Evolutionary conservation across 2,329 filamentous ascomycete genomes (phyloP).

Genomic region (Trichoderma cornu-damae): DNA sequence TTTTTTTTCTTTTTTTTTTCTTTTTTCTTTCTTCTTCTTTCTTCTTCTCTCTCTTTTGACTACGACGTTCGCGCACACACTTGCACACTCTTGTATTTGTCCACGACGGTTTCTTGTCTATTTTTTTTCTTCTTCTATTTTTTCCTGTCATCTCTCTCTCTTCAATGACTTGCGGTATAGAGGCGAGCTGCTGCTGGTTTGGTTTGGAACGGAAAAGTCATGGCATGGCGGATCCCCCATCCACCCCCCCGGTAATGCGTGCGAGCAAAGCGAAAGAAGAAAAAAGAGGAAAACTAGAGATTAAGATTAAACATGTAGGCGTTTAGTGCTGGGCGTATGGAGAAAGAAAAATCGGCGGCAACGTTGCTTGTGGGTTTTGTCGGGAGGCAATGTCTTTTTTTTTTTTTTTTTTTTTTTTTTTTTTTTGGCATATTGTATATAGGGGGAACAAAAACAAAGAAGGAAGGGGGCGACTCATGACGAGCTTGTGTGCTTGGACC

Average conservation of each 20-base stretch:
- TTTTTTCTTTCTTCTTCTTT: no score
- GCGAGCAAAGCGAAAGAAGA: neutral
- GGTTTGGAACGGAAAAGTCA: slow-evolving; percentile 5
- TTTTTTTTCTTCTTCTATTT: neutral
- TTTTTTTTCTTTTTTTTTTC: no score
- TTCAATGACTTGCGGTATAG: neutral
- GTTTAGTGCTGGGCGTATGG: neutral
- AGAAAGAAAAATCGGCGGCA: neutral
- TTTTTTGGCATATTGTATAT: slow-evolving; percentile 11
- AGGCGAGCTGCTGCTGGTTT: neutral
- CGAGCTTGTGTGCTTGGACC: slow-evolving; percentile 7
- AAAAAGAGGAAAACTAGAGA: no score
- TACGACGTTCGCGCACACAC: no score
- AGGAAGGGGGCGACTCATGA: neutral
- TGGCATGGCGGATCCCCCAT: slow-evolving; percentile 8
- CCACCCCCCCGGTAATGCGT: neutral
- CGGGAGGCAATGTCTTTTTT: neutral
- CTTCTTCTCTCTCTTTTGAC: neutral
- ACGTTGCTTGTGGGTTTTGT: neutral
- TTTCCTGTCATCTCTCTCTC: neutral
- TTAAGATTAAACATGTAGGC: neutral
- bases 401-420: slow-evolving; percentile 9
- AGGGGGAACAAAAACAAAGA: no score
- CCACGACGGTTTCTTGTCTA: no score
- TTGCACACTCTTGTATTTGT: neutral